Evolutionary conservation across 495 filamentous ascomycete genomes (phyloP).

Genomic region (Xylaria scruposa): DNA sequence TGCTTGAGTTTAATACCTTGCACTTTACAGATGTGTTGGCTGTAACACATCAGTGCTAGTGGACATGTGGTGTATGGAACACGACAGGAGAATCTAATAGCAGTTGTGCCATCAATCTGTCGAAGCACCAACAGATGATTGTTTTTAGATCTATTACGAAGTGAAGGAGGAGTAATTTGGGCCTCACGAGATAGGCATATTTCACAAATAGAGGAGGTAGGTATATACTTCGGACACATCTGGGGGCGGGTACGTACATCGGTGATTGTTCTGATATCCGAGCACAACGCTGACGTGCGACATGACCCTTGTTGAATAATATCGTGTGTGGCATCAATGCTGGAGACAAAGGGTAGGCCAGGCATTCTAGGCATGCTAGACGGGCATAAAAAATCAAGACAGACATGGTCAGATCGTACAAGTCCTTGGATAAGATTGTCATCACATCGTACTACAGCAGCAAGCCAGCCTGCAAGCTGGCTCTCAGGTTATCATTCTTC

Average conservation of each 20-base stretch:
- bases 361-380: background rate
- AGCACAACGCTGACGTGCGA: slow-evolving; percentile 26
- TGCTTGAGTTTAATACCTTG: background rate
- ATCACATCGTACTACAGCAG: slow-evolving; percentile 1
- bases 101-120: background rate
- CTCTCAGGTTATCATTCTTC: background rate
- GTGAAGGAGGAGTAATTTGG: background rate
- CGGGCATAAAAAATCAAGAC: background rate
- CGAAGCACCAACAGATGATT: background rate
- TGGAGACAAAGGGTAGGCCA: slow-evolving; percentile 5
- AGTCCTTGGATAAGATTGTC: background rate
- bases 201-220: background rate
- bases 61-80: background rate
- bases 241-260: slow-evolving; percentile 24
- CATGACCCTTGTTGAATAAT: slow-evolving; percentile 16
- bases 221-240: background rate
- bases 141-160: background rate
- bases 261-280: slow-evolving; percentile 28
- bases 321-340: background rate
- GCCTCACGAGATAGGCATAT: background rate
- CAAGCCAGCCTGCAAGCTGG: background rate
- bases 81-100: background rate
- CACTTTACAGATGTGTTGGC: background rate
- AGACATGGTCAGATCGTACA: slow-evolving; percentile 10
- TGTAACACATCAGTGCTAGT: background rate